Evolutionary conservation across 441 rosid genomes (phyloP).

Genomic region (Adansonia gregorii): DNA sequence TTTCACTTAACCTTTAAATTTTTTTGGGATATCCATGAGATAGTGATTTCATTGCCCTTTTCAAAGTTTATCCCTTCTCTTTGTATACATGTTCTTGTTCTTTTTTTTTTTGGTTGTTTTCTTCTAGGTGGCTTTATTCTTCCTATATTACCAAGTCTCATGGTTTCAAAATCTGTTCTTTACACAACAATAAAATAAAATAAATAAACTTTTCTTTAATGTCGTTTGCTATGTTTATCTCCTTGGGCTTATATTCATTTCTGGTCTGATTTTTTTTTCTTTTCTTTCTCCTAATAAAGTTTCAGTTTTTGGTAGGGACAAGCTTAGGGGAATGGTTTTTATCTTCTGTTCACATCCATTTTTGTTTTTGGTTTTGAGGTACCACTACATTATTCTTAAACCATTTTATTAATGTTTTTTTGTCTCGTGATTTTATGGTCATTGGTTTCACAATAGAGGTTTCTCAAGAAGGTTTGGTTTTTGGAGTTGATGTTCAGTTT

Average conservation of each 20-base stretch:
- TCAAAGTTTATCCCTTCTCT: conserved; percentile 92
- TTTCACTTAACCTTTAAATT: conserved; percentile 28
- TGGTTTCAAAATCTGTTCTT: conserved; percentile 37
- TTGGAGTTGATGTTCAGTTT: conserved; percentile 37
- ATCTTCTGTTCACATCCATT: conserved; percentile 58
- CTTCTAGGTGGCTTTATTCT: conserved; percentile 47
- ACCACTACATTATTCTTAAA: conserved; percentile 28
- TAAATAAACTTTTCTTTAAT: conserved; percentile 29
- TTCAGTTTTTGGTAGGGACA: conserved; percentile 50
- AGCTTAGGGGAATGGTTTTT: conserved; percentile 49
- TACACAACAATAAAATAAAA: conserved; percentile 12
- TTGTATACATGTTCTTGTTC: conserved; percentile 54
- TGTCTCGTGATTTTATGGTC: conserved; percentile 40
- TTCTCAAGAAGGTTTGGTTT: conserved; percentile 34
- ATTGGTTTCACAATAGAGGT: conserved; percentile 40
- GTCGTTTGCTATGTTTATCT: conserved; percentile 52
- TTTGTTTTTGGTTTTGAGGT: conserved; percentile 26
- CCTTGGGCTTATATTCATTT: conserved; percentile 51
- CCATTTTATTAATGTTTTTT: conserved; percentile 23
- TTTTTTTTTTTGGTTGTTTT: conserved; percentile 59
- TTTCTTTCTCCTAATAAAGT: conserved; percentile 17
- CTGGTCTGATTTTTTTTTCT: conserved; percentile 35
- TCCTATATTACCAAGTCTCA: conserved; percentile 31
- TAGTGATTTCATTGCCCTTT: conserved; percentile 84
- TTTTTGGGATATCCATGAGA: conserved; percentile 41